Base-by-base conservation (phyloP, 148 eudicot species). In the Dysphania ambrosioides region DNA sequence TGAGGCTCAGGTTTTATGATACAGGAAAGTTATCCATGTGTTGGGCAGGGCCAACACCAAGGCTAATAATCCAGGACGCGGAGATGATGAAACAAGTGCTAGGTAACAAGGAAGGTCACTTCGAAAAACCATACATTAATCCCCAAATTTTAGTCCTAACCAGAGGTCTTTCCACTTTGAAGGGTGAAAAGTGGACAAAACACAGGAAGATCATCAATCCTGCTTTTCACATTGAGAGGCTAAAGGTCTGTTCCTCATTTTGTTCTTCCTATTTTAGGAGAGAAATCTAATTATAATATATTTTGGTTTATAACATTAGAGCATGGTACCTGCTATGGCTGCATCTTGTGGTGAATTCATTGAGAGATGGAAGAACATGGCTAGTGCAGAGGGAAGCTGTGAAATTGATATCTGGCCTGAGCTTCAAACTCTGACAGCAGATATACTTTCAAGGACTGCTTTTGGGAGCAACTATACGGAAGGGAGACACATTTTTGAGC, bases 381-480 rank as follows among this genome's bases (percentile, higher is more conserved):
- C 56, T 19, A 56, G 35, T 72, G 24, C 15, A 34, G 78, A 72
- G 34, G 85, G 80, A 30, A 82, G 77, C 74, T 73, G 40, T 75
- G 86, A 88, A 75, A 49, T 82, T 56, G 91, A 85, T 79, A 76
- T 82, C 9, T 88, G 86, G 91, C 83, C 83, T 29, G 85, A 79
- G 71, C 77, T 85, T 73, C 87, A 77, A 69, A 78, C 80, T 36
- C 73, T 87, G 57, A 79, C 87, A 0, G 85, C 82, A 5, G 93
- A 89, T 73, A 72, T 83, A 7, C 85, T 89, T 56, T 89, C 93
- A 16, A 78, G 83, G 49, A 76, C 87, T 26, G 86, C 83, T 10
- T 87, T 87, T 79, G 90, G 90, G 55, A 89, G 87, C 78, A 82
- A 61, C 80, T 89, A 64, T 58, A 85, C 82, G 81, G 81, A 84